phyloP scores from a whole-genome alignment of 495 filamentous ascomycete species.

The Xylaria curta region DNA sequence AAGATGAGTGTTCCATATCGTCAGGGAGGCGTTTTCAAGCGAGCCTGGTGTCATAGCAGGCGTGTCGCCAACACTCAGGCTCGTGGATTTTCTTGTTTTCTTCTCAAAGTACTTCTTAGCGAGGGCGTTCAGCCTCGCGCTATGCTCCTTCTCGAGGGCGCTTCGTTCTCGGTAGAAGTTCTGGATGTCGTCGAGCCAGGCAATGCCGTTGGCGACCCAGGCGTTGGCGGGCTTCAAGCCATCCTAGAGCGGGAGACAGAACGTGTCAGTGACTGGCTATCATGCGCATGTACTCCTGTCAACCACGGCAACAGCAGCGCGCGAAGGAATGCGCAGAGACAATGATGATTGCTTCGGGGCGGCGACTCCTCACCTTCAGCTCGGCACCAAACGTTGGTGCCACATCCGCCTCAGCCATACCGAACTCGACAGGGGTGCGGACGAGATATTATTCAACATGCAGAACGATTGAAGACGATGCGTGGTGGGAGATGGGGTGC shows the following conservation, averaged over 20 bases:
- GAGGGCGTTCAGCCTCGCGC: constrained; percentile 79
- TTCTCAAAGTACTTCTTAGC: constrained; percentile 97
- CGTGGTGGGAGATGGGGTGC: constrained; percentile 22
- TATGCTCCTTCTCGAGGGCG: constrained; percentile 95
- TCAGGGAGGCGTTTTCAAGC: constrained; percentile 93
- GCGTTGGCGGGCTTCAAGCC: constrained; percentile 90
- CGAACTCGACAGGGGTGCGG: constrained; percentile 27
- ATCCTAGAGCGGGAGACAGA: constrained; percentile 64
- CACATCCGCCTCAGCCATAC: constrained; percentile 77
- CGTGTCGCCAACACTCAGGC: constrained; percentile 90
- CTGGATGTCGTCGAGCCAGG: constrained; percentile 96
- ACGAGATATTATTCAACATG: constrained; percentile 30
- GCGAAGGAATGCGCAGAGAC: background rate
- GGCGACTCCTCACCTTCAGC: constrained; percentile 72
- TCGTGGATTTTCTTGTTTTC: constrained; percentile 88
- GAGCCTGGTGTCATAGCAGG: constrained; percentile 93
- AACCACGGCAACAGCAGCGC: background rate
- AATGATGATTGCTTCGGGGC: constrained; percentile 13
- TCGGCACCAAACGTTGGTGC: constrained; percentile 86
- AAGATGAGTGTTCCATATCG: constrained; percentile 95
- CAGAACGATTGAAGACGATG: constrained; percentile 23
- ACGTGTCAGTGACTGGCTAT: constrained; percentile 27
- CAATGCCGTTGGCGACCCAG: constrained; percentile 88
- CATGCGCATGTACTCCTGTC: background rate
- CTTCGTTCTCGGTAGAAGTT: constrained; percentile 95